A percentile compares a stretch with the other conserved stretches of the same genome.
These are phyloP conservation scores for Hypoxylon sp. DNA, from an alignment of 2,329 filamentous ascomycete genomes.

Conservation along the genomic window DNA sequence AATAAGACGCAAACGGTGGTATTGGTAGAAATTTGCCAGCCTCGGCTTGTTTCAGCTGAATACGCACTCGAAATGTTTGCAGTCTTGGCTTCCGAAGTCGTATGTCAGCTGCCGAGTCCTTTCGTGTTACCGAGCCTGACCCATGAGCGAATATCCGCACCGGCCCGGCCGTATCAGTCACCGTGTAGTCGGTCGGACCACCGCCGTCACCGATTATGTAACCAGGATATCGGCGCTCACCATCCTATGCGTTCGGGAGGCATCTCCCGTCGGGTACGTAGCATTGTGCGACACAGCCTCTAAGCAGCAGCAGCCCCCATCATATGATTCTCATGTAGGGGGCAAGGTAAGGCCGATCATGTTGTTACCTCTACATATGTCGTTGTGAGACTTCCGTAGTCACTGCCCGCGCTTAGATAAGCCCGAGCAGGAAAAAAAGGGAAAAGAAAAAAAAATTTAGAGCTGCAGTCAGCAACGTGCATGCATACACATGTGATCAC, in stretches of 20 bases:
- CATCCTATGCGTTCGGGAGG: slow-evolving; percentile 2
- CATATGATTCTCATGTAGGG: slow-evolving; percentile 18
- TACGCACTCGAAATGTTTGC: neutral
- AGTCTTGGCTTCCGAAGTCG: neutral
- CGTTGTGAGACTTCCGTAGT: slow-evolving; percentile 3
- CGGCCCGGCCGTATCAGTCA: slow-evolving; percentile 15
- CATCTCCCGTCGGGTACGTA: slow-evolving; percentile 18
- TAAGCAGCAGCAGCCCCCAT: slow-evolving; percentile 6
- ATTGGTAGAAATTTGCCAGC: neutral
- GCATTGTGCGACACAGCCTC: slow-evolving; percentile 15
- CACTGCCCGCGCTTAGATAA: slow-evolving; percentile 38
- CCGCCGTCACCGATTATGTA: slow-evolving; percentile 22
- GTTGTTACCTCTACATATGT: slow-evolving; percentile 14
- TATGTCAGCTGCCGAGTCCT: slow-evolving; percentile 13
- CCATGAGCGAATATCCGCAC: slow-evolving; percentile 1
- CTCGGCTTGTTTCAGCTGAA: neutral
- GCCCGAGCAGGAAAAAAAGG: slow-evolving; percentile 13
- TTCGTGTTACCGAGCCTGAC: slow-evolving; percentile 12
- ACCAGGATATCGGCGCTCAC: slow-evolving; percentile 11
- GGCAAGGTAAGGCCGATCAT: slow-evolving; percentile 15
- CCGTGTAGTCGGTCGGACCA: slow-evolving; percentile 7
- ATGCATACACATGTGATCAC: slow-evolving; percentile 43
- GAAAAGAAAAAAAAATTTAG: slow-evolving; percentile 20
- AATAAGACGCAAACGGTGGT: neutral
- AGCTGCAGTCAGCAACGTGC: slow-evolving; percentile 42